These are phyloP conservation scores for Mariannaea elegans DNA, from an alignment of 2,329 filamentous ascomycete species.

Conservation along the genomic window DNA sequence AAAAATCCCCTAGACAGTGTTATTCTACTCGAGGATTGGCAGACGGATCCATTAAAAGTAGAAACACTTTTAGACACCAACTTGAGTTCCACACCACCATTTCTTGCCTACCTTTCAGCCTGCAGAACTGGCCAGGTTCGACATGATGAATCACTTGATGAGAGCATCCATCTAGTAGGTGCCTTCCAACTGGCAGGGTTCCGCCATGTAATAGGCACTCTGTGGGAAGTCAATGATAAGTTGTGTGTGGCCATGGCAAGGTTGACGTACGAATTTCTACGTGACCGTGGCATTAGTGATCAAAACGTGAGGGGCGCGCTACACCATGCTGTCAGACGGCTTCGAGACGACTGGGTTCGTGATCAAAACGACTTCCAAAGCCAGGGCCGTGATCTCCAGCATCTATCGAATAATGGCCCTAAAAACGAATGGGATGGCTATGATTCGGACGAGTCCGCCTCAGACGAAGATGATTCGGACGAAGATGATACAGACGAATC, in stretches of 20 bases:
- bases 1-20: not conserved
- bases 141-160: no score
- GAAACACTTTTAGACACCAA: not conserved
- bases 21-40: not conserved
- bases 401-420: no score
- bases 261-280: not conserved
- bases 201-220: no score
- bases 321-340: not conserved
- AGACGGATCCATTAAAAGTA: not conserved
- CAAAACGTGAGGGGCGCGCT: not conserved
- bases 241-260: not conserved
- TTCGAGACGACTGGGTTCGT: not conserved
- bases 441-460: no score
- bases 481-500: no score
- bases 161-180: no score
- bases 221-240: not conserved
- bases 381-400: no score
- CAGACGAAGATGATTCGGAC: no score
- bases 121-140: no score
- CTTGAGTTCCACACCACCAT: not conserved
- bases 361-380: no score
- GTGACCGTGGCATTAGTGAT: not conserved
- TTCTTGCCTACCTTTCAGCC: not conserved
- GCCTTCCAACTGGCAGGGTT: no score
- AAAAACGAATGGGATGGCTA: no score